Conservation (phyloP, 495 filamentous ascomycete species). For the Delitschia confertaspora region DNA sequence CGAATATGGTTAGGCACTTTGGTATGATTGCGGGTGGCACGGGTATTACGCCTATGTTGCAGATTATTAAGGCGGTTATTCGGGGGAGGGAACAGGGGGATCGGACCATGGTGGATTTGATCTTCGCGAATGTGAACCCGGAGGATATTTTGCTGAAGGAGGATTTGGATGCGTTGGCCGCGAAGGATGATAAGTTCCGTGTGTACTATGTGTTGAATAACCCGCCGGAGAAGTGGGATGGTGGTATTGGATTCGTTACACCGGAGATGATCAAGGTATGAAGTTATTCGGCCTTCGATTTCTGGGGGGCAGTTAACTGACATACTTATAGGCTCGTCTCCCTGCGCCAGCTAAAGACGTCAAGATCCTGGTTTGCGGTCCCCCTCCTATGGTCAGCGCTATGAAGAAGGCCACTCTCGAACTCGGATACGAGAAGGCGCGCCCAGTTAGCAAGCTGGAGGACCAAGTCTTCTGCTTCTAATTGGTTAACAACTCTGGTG, state of each 20-base stretch:
- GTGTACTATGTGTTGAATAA: slow-evolving; percentile 95
- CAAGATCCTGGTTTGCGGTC: slow-evolving; percentile 94
- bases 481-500: too few relatives aligned
- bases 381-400: slow-evolving; percentile 90
- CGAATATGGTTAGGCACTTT: slow-evolving; percentile 87
- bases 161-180: slow-evolving; percentile 69
- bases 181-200: slow-evolving; percentile 68
- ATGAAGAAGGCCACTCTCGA: slow-evolving; percentile 92
- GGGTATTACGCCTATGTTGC: slow-evolving; percentile 96
- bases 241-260: slow-evolving; percentile 88
- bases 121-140: slow-evolving; percentile 90
- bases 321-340: slow-evolving; percentile 54
- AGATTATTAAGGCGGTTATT: slow-evolving; percentile 85
- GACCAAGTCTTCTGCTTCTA: slow-evolving; percentile 99
- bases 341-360: slow-evolving; percentile 77
- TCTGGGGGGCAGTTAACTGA: background rate
- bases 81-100: slow-evolving; percentile 69
- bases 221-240: slow-evolving; percentile 80
- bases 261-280: slow-evolving; percentile 89
- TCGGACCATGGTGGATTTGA: slow-evolving; percentile 78
- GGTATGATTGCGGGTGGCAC: slow-evolving; percentile 98
- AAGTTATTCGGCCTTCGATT: slow-evolving; percentile 2
- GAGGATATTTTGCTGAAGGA: slow-evolving; percentile 91
- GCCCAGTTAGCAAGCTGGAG: slow-evolving; percentile 89
- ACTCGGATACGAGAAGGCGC: slow-evolving; percentile 83